phyloP scores from a whole-genome alignment of 495 filamentous ascomycete species.

The Podospora australis region DNA sequence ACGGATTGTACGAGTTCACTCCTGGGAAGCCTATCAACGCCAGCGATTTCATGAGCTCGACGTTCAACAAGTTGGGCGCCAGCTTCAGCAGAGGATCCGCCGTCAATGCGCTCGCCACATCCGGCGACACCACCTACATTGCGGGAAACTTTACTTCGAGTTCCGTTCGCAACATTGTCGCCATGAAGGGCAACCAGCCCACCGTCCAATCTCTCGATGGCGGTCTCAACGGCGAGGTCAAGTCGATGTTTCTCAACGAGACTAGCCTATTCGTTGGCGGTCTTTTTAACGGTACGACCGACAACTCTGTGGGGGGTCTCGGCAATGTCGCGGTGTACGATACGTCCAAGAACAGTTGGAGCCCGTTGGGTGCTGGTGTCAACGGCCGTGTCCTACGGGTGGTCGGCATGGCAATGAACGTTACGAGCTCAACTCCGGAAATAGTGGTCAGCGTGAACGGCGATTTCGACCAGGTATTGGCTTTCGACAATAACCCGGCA shows the following conservation, averaged over 20 bases:
- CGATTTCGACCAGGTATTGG: slow-evolving; percentile 64
- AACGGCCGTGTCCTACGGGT: slow-evolving; percentile 70
- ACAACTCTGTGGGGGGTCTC: slow-evolving; percentile 53
- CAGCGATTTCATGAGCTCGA: slow-evolving; percentile 60
- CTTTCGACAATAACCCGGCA: slow-evolving; percentile 56
- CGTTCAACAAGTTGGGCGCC: slow-evolving; percentile 65
- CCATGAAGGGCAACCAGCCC: slow-evolving; percentile 56
- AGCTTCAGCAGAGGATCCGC: slow-evolving; percentile 57
- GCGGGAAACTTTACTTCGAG: slow-evolving; percentile 77
- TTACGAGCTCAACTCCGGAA: slow-evolving; percentile 63
- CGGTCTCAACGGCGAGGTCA: slow-evolving; percentile 76
- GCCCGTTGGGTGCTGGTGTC: slow-evolving; percentile 75
- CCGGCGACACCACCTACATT: slow-evolving; percentile 59
- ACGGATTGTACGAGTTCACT: slow-evolving; percentile 87
- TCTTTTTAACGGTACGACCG: slow-evolving; percentile 69
- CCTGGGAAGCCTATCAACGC: slow-evolving; percentile 54
- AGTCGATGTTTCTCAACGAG: slow-evolving; percentile 58
- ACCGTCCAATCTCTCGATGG: slow-evolving; percentile 55
- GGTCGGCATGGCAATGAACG: slow-evolving; percentile 71
- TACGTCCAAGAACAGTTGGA: slow-evolving; percentile 61
- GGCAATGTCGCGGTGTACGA: slow-evolving; percentile 73
- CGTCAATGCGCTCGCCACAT: slow-evolving; percentile 55
- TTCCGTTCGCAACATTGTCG: slow-evolving; percentile 65
- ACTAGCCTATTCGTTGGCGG: slow-evolving; percentile 76
- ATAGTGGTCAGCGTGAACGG: slow-evolving; percentile 74